Evolutionary conservation across 2,329 filamentous ascomycete species (phyloP).

Genomic region (Penicillium palitans): DNA sequence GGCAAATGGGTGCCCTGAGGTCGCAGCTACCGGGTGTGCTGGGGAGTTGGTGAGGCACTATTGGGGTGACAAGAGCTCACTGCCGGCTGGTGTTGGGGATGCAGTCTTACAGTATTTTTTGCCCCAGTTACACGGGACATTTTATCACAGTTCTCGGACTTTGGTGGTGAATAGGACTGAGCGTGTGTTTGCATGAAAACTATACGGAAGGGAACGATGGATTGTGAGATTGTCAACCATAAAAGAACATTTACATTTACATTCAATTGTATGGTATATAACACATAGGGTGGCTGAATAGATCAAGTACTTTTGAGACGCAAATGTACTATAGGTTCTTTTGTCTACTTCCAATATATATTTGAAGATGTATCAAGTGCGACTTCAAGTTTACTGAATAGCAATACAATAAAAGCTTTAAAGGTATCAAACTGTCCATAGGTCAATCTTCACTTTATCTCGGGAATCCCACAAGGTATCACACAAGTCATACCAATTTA

Average conservation of each 20-base stretch:
- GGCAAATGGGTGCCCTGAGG: constrained; percentile 21
- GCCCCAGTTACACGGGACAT: constrained; percentile 12
- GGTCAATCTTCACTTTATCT: not conserved
- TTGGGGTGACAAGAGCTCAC: constrained; percentile 16
- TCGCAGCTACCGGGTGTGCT: constrained; percentile 12
- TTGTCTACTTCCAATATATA: not conserved
- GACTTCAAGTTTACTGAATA: not conserved
- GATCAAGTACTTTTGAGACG: not conserved
- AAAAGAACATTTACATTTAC: not conserved
- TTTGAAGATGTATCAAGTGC: too few relatives aligned
- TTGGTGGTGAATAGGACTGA: constrained; percentile 4
- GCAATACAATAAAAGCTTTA: not conserved
- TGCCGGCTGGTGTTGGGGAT: constrained; percentile 12
- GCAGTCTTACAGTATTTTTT: constrained; percentile 17
- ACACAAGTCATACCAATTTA: not conserved
- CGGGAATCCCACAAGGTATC: not conserved
- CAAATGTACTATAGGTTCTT: not conserved
- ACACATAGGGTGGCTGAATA: not conserved
- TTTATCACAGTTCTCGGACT: constrained; percentile 2
- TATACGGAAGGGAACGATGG: too few relatives aligned
- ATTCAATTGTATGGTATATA: not conserved
- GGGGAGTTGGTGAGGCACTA: constrained; percentile 21
- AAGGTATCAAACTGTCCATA: not conserved
- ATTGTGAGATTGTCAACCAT: not conserved
- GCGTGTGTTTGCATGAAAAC: not conserved